Conservation (phyloP, 352 stramenopile genomes). For the Globisporangium nunn region DNA sequence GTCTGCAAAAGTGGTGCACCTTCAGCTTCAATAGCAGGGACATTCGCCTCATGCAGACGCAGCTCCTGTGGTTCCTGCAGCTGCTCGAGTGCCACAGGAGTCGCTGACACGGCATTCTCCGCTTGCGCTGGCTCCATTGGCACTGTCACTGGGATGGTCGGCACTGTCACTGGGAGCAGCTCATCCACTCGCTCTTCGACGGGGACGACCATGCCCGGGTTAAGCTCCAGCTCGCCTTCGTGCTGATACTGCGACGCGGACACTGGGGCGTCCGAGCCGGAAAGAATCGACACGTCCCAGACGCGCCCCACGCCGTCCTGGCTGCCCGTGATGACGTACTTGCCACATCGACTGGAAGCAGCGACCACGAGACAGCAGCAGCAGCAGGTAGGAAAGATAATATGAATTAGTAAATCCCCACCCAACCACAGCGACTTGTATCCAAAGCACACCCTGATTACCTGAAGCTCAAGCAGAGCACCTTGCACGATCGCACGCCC, state of each 20-base stretch:
- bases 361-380: not conserved
- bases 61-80: not conserved
- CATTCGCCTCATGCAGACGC: not conserved
- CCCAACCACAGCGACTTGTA: not conserved
- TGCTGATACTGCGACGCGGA: constrained; percentile 47
- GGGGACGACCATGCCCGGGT: not conserved
- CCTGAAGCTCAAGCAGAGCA: constrained; percentile 62
- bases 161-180: not conserved
- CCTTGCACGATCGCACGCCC: constrained; percentile 58
- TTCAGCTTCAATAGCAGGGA: not conserved
- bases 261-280: constrained; percentile 30
- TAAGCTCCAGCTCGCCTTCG: constrained; percentile 26
- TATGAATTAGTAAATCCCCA: not conserved
- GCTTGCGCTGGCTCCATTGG: not conserved
- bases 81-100: not conserved
- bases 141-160: not conserved
- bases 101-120: not conserved
- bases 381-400: too few relatives aligned
- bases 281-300: constrained; percentile 78
- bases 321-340: constrained; percentile 88
- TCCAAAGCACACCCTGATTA: not conserved
- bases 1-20: not conserved
- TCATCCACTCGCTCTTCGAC: not conserved
- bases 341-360: constrained; percentile 64
- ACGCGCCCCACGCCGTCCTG: constrained; percentile 91